phyloP scores from a whole-genome alignment of 2,329 filamentous ascomycete species.

The Tolypocladium ophioglossoides region DNA sequence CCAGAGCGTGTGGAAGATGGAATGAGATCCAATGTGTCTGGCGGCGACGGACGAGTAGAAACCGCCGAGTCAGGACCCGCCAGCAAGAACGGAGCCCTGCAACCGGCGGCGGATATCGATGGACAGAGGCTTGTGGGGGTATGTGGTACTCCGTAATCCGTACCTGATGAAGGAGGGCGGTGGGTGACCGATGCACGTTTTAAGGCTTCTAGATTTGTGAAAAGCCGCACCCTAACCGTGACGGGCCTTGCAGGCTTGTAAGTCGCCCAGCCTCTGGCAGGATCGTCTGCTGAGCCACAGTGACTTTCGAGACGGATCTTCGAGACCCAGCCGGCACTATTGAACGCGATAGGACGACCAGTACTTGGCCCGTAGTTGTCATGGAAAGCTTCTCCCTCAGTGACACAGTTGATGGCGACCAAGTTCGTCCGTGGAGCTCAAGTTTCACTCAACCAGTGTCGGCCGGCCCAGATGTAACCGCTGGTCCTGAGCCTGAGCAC shows the following conservation, averaged over 20 bases:
- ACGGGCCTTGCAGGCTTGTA: not conserved
- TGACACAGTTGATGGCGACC: not conserved
- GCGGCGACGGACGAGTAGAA: conserved; percentile 3
- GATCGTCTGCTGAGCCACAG: not conserved
- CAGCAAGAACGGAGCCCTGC: conserved; percentile 3
- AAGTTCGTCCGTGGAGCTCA: not conserved
- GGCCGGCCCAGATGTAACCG: not conserved
- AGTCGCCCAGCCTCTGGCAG: not conserved
- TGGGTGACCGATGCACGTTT: conserved; percentile 6
- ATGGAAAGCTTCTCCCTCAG: not conserved
- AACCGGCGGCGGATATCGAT: conserved; percentile 2
- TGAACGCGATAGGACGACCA: not conserved
- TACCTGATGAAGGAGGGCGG: conserved; percentile 6
- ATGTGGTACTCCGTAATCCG: conserved; percentile 5
- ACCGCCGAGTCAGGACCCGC: conserved; percentile 4
- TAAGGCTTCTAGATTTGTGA: conserved; percentile 8
- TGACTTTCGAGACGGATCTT: not conserved
- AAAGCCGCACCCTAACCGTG: conserved; percentile 4
- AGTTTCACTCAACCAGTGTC: not conserved
- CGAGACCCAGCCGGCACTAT: not conserved
- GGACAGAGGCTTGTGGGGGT: conserved; percentile 6
- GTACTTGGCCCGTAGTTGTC: not conserved
- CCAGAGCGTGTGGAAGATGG: not conserved
- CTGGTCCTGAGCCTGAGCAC: not conserved
- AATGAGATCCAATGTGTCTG: not conserved